phyloP scores from a whole-genome alignment of 1,139 yeast species.

The Sugiyamaella xylanicola region DNA sequence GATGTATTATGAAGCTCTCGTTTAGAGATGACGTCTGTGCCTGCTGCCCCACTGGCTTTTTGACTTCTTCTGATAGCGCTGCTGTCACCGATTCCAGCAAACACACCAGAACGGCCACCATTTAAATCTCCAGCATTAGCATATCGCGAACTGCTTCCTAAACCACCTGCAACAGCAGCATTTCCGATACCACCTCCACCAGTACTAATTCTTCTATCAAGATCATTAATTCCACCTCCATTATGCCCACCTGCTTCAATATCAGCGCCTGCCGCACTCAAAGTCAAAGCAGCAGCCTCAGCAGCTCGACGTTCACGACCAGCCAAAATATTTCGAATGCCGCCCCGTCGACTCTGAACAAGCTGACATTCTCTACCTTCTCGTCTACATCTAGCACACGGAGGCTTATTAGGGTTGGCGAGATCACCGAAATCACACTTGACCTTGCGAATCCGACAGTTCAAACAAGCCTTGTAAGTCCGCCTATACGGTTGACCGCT shows the following conservation, averaged over 20 bases:
- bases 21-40: constrained; percentile 33
- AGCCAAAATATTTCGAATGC: constrained; percentile 50
- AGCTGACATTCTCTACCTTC: constrained; percentile 82
- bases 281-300: constrained; percentile 5
- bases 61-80: neutral
- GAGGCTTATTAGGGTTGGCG: constrained; percentile 73
- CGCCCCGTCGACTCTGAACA: constrained; percentile 65
- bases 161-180: neutral
- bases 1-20: constrained; percentile 52
- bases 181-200: constrained; percentile 3
- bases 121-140: neutral
- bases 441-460: constrained; percentile 79
- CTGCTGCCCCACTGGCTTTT: neutral
- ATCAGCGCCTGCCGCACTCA: neutral
- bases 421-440: constrained; percentile 82
- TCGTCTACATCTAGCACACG: constrained; percentile 81
- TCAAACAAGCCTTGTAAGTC: constrained; percentile 79
- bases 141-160: neutral
- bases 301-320: constrained; percentile 41
- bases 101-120: constrained; percentile 1
- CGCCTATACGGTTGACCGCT: constrained; percentile 40
- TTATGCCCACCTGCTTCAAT: neutral
- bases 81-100: neutral
- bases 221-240: neutral
- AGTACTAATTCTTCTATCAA: neutral